These are phyloP conservation scores for Symmetrospora coprosmae DNA, from an alignment of 768 basidiomycete species.

Conservation along the genomic window DNA sequence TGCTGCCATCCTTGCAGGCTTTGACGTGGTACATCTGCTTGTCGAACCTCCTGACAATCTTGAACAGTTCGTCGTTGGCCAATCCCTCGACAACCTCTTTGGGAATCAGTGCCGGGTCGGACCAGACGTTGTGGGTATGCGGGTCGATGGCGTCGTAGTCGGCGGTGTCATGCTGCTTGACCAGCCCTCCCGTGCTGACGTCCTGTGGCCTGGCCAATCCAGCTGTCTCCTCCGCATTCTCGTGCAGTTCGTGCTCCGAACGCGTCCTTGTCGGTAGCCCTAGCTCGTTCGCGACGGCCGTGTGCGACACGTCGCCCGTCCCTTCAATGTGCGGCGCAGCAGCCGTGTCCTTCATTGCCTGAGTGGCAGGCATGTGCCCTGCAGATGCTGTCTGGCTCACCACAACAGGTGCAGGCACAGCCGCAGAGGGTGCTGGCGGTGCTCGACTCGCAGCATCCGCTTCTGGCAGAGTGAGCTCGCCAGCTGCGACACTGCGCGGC, in stretches of 20 bases:
- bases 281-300: neutral
- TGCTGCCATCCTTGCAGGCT: conserved; percentile 33
- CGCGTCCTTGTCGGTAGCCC: neutral
- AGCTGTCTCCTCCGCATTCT: neutral
- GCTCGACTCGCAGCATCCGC: too few species aligned
- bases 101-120: neutral
- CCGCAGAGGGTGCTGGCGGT: neutral
- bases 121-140: conserved; percentile 11
- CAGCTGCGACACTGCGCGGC: too few species aligned
- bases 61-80: conserved; percentile 40
- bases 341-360: neutral
- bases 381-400: neutral
- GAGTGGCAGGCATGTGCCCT: neutral
- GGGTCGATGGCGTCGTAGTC: conserved; percentile 4
- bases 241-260: neutral
- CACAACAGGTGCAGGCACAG: neutral
- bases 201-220: too few species aligned
- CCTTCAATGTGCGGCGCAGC: neutral
- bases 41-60: conserved; percentile 40
- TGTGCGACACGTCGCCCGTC: neutral
- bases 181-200: neutral
- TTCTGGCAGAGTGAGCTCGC: too few species aligned
- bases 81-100: conserved; percentile 33
- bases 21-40: conserved; percentile 42
- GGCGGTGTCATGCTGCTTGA: conserved; percentile 19